A percentile compares a stretch with the other conserved stretches of the same genome.
Conservation (phyloP, 1,284 basidiomycete species). For the Ceratobasidium sp. region DNA sequence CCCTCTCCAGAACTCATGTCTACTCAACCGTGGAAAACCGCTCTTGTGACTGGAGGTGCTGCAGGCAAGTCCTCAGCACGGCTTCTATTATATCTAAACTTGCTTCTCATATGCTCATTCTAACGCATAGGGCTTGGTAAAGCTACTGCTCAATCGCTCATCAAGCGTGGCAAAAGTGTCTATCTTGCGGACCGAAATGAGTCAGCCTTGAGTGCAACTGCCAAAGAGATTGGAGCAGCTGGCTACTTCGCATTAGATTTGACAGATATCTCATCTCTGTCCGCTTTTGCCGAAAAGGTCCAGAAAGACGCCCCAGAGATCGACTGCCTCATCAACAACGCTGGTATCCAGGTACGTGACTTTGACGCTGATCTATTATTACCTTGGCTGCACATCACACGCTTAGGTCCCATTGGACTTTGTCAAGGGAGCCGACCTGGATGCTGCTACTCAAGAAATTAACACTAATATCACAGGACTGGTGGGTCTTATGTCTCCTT, state of each 20-base stretch:
- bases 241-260: slow-evolving; percentile 49
- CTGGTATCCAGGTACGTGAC: slow-evolving; percentile 50
- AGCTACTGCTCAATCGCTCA: slow-evolving; percentile 50
- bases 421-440: slow-evolving; percentile 17
- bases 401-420: slow-evolving; percentile 20
- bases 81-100: too few species aligned
- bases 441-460: slow-evolving; percentile 4
- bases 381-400: not conserved
- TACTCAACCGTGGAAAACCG: slow-evolving; percentile 22
- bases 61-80: not conserved
- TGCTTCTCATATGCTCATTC: not conserved
- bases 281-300: slow-evolving; percentile 48
- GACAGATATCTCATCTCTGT: slow-evolving; percentile 42
- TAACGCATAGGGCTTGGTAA: slow-evolving; percentile 43
- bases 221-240: slow-evolving; percentile 48
- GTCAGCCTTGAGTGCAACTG: slow-evolving; percentile 47
- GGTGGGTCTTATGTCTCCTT: not conserved
- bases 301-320: slow-evolving; percentile 51
- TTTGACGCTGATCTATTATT: not conserved
- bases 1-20: not conserved
- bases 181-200: slow-evolving; percentile 51
- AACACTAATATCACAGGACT: slow-evolving; percentile 21
- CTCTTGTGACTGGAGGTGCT: slow-evolving; percentile 16
- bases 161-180: slow-evolving; percentile 50
- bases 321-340: slow-evolving; percentile 54